Evolutionary conservation across 805 yeast species (phyloP).

Genomic region (Candida anglica): DNA sequence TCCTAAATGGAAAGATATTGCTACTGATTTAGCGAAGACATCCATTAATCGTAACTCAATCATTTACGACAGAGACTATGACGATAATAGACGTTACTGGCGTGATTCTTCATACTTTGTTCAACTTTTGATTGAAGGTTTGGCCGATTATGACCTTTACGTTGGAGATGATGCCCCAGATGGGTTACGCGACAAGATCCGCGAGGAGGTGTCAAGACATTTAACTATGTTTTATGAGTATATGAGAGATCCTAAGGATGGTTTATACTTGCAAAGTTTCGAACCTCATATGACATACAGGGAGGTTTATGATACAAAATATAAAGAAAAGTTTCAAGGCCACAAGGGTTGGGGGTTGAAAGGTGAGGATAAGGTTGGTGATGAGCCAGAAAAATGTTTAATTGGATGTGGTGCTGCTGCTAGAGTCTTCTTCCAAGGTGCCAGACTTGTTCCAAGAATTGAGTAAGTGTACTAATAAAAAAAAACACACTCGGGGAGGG

Average conservation of each 20-base stretch:
- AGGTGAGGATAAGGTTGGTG: conserved; percentile 46
- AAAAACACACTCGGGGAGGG: neutral
- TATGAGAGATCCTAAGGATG: conserved; percentile 54
- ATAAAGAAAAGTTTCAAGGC: neutral
- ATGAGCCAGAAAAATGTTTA: conserved; percentile 45
- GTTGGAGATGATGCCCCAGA: conserved; percentile 40
- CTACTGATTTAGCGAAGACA: conserved; percentile 52
- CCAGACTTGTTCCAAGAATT: conserved; percentile 42
- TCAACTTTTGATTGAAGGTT: conserved; percentile 62
- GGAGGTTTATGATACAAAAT: conserved; percentile 27
- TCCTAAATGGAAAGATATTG: conserved; percentile 44
- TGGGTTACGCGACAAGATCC: conserved; percentile 31
- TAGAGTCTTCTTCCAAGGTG: conserved; percentile 64
- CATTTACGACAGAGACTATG: conserved; percentile 63
- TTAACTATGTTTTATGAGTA: conserved; percentile 54
- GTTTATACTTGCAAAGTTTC: conserved; percentile 55
- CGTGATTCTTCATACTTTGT: conserved; percentile 60
- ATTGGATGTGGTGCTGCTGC: conserved; percentile 69
- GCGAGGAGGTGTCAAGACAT: conserved; percentile 49
- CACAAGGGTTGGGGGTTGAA: conserved; percentile 13
- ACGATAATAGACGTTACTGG: conserved; percentile 53
- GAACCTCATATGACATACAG: conserved; percentile 53
- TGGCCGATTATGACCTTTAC: conserved; percentile 58
- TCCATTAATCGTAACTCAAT: conserved; percentile 52
- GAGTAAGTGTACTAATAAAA: conserved; percentile 8